Percentiles rank a stretch among this genome's conserved stretches.
These are phyloP conservation scores for Tympanopsis confertula DNA, from an alignment of 2,329 filamentous ascomycete species.

Conservation along the genomic window DNA sequence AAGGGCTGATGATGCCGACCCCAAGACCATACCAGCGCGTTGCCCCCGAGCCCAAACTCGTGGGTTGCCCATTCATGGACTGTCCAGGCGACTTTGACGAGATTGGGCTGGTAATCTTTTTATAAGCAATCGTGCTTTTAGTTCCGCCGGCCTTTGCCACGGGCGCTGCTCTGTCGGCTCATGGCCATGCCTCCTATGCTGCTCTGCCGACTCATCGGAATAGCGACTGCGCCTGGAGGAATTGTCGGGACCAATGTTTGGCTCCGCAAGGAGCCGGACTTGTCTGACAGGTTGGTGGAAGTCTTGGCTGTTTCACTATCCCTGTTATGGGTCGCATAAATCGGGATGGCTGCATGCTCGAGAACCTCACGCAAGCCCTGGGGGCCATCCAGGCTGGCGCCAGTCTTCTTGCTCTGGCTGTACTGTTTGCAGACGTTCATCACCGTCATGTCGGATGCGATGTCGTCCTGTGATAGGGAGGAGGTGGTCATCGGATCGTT, in stretches of 20 bases:
- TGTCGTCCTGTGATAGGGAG: slow-evolving; percentile 35
- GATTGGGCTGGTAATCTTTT: slow-evolving; percentile 6
- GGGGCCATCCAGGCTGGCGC: slow-evolving; percentile 41
- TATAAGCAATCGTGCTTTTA: slow-evolving; percentile 23
- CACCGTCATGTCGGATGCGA: slow-evolving; percentile 41
- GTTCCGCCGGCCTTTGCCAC: slow-evolving; percentile 29
- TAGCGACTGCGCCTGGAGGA: slow-evolving; percentile 15
- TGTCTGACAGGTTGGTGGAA: no score
- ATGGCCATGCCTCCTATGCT: slow-evolving; percentile 42
- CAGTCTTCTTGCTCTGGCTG: slow-evolving; percentile 36
- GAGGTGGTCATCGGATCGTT: slow-evolving; percentile 44
- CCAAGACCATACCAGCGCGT: no score
- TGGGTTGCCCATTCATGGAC: not conserved
- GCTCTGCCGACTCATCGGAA: slow-evolving; percentile 43
- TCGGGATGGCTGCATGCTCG: no score
- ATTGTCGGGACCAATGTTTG: not conserved
- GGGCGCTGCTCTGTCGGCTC: slow-evolving; percentile 41
- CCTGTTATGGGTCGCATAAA: no score
- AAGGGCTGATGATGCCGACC: no score
- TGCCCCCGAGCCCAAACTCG: no score
- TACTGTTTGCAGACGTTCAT: slow-evolving; percentile 48
- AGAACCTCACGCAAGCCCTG: slow-evolving; percentile 41
- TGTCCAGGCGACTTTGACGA: slow-evolving; percentile 1
- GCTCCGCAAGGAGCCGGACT: no score
- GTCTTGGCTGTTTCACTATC: no score